Evolutionary conservation across 805 yeast genomes (phyloP), one percentile per base, ranked within the genome.

Genomic region (Starmerella tilneyi): DNA sequence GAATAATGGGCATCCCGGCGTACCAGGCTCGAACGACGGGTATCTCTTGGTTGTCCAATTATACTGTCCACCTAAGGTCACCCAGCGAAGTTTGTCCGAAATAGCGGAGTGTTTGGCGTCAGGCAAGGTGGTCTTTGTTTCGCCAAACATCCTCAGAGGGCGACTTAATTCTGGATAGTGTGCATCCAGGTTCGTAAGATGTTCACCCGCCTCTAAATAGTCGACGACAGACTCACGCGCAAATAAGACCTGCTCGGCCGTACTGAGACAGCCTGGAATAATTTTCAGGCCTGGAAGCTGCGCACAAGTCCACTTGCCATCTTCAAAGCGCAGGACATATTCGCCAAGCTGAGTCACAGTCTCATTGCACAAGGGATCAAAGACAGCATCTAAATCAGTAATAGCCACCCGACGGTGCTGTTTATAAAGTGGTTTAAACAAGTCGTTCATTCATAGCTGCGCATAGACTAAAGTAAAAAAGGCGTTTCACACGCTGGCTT

Each of bases 61-160:
- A 50, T 68, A 68, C 48, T 68, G 72, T 9, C 72, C 73, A 3
- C 72, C 72, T 8, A 68, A 60, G 0, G 72, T 68, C 23, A 67
- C 63, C 72, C 72, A 68, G n/a, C 72, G 59, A n/a, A 68, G 56
- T 41, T 63, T 59, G 36, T 44, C 48, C 4, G 53, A 35, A 11
- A 46, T 45, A 3, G 44, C 27, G 9, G 41, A 22, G 36, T 13
- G 41, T 44, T 36, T 49, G 33, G 26, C 49, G 34, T 37, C 26
- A 4, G 47, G 41, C 3, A 40, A 24, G 3, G 4, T 13, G 4
- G 46, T 9, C 23, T 9, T 32, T 3, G 36, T 37, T 1, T 26
- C 22, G 33, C 37, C 41, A 36, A 64, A 63, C 23, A 65, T 42
- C 9, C 56, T 23, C 9, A 66, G 49, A 0, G 68, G 69, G 13